Conservation (phyloP, 345 rosid species). For the Gossypium mustelinum region DNA sequence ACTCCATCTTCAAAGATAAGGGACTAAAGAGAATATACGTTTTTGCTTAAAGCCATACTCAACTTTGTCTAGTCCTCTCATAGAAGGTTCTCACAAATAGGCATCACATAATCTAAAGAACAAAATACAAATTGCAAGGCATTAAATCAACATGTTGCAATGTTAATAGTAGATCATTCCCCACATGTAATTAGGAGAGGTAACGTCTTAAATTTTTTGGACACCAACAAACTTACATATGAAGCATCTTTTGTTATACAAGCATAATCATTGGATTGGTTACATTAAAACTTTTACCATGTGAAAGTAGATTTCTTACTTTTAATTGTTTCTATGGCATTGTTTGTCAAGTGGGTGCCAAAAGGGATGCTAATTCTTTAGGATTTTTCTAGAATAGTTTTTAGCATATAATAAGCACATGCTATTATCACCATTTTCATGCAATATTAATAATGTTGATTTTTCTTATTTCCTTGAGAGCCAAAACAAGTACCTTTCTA, state of each 20-base stretch:
- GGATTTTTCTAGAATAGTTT: not conserved
- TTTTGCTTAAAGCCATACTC: not conserved
- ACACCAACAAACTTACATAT: not conserved
- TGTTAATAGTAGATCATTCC: not conserved
- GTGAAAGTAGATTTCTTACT: not conserved
- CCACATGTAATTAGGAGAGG: not conserved
- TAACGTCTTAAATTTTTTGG: not conserved
- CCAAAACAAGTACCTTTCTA: not conserved
- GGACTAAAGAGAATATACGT: not conserved
- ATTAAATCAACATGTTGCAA: not conserved
- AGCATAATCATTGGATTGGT: not conserved
- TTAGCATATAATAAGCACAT: not conserved
- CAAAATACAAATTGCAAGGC: not conserved
- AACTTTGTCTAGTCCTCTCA: not conserved
- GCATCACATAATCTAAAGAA: not conserved
- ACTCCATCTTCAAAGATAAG: not conserved
- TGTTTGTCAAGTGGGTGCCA: not conserved
- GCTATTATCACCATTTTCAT: not conserved
- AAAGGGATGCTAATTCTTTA: not conserved
- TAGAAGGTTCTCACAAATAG: not conserved
- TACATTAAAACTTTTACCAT: not conserved
- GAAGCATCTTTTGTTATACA: not conserved
- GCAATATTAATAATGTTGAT: not conserved
- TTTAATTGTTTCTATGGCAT: not conserved
- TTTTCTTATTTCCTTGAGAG: not conserved